These are phyloP conservation scores for Auricularia heimuer DNA, from an alignment of 768 basidiomycete species.

Conservation along the genomic window DNA sequence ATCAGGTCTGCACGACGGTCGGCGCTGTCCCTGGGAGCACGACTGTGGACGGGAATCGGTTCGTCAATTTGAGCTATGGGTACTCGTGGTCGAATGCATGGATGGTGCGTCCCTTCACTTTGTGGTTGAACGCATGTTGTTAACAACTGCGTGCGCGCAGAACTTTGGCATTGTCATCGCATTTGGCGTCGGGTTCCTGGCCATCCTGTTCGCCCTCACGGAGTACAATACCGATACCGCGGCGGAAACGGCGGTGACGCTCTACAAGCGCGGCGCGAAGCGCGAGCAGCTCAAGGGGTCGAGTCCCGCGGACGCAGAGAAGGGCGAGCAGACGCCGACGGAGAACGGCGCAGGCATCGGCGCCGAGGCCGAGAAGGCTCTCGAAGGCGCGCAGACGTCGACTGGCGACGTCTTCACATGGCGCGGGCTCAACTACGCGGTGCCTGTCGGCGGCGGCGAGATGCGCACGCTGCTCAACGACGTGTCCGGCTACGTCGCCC, in stretches of 20 bases:
- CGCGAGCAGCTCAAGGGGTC: slow-evolving; percentile 9
- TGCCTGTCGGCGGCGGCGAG: slow-evolving; percentile 39
- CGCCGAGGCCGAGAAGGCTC: slow-evolving; percentile 24
- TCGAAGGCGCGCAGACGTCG: not conserved
- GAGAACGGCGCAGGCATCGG: slow-evolving; percentile 17
- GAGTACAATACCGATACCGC: slow-evolving; percentile 37
- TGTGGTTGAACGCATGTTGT: not conserved
- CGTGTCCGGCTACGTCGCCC: slow-evolving; percentile 70
- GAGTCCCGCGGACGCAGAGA: slow-evolving; percentile 27
- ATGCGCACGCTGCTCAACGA: slow-evolving; percentile 49
- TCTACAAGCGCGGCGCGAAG: slow-evolving; percentile 52
- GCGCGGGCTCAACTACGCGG: slow-evolving; percentile 58
- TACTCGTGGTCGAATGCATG: slow-evolving; percentile 40
- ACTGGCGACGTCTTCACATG: slow-evolving; percentile 60
- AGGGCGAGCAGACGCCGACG: slow-evolving; percentile 28
- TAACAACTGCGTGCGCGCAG: not conserved
- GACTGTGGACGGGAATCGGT: slow-evolving; percentile 45
- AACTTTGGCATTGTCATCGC: slow-evolving; percentile 50
- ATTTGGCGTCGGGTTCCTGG: slow-evolving; percentile 51
- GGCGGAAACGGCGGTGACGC: slow-evolving; percentile 34
- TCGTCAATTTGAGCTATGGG: slow-evolving; percentile 34
- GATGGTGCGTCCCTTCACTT: slow-evolving; percentile 25
- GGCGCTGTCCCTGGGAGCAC: slow-evolving; percentile 52
- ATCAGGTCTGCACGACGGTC: slow-evolving; percentile 71
- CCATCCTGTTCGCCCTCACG: slow-evolving; percentile 46